A percentile compares a stretch with the other conserved stretches of the same genome.
Conservation (phyloP, 805 yeast species). For the Metschnikowia similis region DNA sequence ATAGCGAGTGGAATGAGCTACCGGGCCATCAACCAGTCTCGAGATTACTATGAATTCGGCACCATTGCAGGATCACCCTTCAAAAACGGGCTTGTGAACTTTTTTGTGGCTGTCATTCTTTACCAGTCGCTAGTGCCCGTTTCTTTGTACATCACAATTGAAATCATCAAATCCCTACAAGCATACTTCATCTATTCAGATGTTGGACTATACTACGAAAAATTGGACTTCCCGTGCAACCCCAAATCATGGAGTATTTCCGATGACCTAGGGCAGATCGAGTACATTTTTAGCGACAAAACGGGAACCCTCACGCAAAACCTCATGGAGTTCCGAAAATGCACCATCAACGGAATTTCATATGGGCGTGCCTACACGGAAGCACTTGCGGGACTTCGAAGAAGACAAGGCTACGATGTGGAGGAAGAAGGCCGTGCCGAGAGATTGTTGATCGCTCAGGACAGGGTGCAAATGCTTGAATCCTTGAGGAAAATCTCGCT, state of each 20-base stretch:
- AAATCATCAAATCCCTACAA: constrained; percentile 71
- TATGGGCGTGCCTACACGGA: constrained; percentile 79
- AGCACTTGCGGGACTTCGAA: constrained; percentile 68
- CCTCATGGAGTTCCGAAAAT: constrained; percentile 77
- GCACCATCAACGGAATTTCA: constrained; percentile 61
- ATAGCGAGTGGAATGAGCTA: constrained; percentile 68
- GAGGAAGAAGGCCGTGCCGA: constrained; percentile 45
- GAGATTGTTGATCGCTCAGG: constrained; percentile 51
- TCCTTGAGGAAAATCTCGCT: constrained; percentile 15
- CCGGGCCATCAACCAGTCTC: constrained; percentile 40
- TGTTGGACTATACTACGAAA: constrained; percentile 62
- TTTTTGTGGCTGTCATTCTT: constrained; percentile 68
- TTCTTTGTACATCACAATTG: constrained; percentile 73
- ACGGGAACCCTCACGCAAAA: constrained; percentile 84
- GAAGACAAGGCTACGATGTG: constrained; percentile 60
- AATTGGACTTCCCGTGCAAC: constrained; percentile 67
- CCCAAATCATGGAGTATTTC: constrained; percentile 83
- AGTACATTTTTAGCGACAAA: constrained; percentile 76
- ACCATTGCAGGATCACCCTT: constrained; percentile 64
- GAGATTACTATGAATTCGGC: constrained; percentile 66
- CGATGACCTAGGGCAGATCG: constrained; percentile 81
- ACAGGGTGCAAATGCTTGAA: constrained; percentile 56
- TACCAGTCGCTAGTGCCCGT: constrained; percentile 79
- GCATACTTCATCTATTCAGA: constrained; percentile 74
- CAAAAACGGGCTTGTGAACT: constrained; percentile 62